These are phyloP conservation scores for Gracilaria domingensis DNA, from an alignment of 23 red algal species.

Conservation along the genomic window DNA sequence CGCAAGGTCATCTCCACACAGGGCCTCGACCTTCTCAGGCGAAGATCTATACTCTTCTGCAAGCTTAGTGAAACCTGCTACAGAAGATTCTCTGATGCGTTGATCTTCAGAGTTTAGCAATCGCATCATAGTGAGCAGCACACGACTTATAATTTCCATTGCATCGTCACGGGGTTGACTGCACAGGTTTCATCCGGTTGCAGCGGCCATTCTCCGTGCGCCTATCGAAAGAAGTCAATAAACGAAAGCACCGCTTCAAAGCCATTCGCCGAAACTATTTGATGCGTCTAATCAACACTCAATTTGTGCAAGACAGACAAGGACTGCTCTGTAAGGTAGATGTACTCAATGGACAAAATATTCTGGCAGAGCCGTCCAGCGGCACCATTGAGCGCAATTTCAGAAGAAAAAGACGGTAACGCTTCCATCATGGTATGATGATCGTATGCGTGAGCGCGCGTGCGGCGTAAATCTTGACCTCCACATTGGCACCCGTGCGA, in stretches of 20 bases:
- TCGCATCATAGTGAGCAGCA: conserved; percentile 69
- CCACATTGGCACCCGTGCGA: conserved; percentile 42
- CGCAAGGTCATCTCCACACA: conserved; percentile 59
- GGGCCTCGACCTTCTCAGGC: conserved; percentile 50
- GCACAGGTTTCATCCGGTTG: conserved; percentile 89
- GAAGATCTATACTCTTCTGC: conserved; percentile 58
- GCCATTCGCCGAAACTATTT: conserved; percentile 82
- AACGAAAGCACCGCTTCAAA: conserved; percentile 87
- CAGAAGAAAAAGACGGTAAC: conserved; percentile 75
- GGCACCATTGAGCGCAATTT: conserved; percentile 83
- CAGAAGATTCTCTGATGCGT: conserved; percentile 70
- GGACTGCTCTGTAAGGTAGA: conserved; percentile 97
- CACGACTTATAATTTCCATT: conserved; percentile 68
- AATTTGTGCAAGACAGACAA: conserved; percentile 89
- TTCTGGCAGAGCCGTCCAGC: conserved; percentile 78
- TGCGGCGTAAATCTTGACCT: conserved; percentile 88
- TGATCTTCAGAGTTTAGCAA: conserved; percentile 75
- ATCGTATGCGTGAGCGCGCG: conserved; percentile 90
- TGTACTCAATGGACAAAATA: conserved; percentile 95
- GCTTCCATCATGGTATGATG: conserved; percentile 98
- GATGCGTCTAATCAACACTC: conserved; percentile 87
- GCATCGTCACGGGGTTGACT: conserved; percentile 60
- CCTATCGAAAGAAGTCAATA: conserved; percentile 95
- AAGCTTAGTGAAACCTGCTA: conserved; percentile 64
- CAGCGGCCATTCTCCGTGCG: conserved; percentile 87